Conservation (phyloP, 805 yeast species). For the Yarrowia osloensis region DNA sequence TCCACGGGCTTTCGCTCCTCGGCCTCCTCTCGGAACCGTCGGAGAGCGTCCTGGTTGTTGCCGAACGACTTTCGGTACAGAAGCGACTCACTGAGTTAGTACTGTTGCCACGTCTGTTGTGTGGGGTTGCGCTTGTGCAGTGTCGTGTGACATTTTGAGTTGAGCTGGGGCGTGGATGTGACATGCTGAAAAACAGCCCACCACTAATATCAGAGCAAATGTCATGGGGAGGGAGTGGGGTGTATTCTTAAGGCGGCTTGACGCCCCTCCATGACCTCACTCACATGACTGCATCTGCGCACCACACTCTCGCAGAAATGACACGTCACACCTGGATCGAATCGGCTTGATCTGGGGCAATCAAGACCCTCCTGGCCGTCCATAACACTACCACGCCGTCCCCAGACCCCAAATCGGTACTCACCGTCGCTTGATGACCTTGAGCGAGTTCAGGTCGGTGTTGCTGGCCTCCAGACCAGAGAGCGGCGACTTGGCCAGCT, state of each 20-base stretch:
- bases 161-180: background rate
- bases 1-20: constrained; percentile 28
- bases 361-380: background rate
- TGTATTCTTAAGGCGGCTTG: background rate
- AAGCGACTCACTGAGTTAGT: constrained; percentile 23
- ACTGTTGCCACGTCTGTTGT: background rate
- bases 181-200: background rate
- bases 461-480: constrained; percentile 34
- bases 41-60: constrained; percentile 23
- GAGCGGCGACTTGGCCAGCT: constrained; percentile 39
- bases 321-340: background rate
- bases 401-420: background rate
- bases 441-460: constrained; percentile 21
- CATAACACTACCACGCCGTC: background rate
- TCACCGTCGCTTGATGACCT: constrained; percentile 30
- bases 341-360: background rate
- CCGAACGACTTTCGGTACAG: constrained; percentile 27
- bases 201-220: background rate
- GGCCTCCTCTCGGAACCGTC: constrained; percentile 31
- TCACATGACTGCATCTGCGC: background rate
- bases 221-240: background rate
- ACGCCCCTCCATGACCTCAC: background rate
- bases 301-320: background rate
- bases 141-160: constrained; percentile 12
- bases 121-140: background rate